Conservation (phyloP, 108 stramenopile species). For the Epithemia pelagica region DNA sequence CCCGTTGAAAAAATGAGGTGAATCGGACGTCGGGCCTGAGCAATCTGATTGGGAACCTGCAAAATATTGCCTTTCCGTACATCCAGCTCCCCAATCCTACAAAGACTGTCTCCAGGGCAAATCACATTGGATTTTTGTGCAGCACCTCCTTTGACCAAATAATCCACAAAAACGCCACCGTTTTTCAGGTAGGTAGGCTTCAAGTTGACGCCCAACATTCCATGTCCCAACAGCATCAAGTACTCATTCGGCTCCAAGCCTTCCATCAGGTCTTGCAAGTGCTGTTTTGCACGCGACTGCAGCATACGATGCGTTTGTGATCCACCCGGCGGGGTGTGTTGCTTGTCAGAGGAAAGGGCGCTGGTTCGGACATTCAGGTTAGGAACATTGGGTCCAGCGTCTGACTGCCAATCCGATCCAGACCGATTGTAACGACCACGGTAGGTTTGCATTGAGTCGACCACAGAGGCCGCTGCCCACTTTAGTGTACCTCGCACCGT, state of each 20-base stretch:
- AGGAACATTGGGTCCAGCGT: not conserved
- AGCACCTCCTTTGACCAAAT: constrained; percentile 58
- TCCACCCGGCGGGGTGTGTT: not conserved
- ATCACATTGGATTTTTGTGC: constrained; percentile 63
- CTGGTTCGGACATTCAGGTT: not conserved
- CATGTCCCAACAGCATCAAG: constrained; percentile 66
- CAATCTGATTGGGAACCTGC: constrained; percentile 57
- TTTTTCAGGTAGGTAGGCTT: constrained; percentile 70
- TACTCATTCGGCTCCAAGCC: constrained; percentile 50
- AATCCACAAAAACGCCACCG: constrained; percentile 78
- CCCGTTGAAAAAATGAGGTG: constrained; percentile 56
- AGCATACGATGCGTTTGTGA: constrained; percentile 46
- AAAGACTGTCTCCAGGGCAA: constrained; percentile 53
- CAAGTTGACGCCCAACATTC: constrained; percentile 74
- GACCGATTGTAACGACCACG: constrained; percentile 8
- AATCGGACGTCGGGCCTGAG: constrained; percentile 50
- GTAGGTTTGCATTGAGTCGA: constrained; percentile 10
- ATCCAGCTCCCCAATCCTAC: constrained; percentile 56
- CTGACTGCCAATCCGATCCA: constrained; percentile 16
- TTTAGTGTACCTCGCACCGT: constrained; percentile 14
- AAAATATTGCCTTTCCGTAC: constrained; percentile 64
- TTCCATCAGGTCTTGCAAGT: constrained; percentile 44
- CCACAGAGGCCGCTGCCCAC: constrained; percentile 17
- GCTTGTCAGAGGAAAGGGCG: not conserved
- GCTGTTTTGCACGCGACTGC: constrained; percentile 32